Evolutionary conservation across 306 rosid genomes (phyloP).

Genomic region (Aeschynomene evenia): DNA sequence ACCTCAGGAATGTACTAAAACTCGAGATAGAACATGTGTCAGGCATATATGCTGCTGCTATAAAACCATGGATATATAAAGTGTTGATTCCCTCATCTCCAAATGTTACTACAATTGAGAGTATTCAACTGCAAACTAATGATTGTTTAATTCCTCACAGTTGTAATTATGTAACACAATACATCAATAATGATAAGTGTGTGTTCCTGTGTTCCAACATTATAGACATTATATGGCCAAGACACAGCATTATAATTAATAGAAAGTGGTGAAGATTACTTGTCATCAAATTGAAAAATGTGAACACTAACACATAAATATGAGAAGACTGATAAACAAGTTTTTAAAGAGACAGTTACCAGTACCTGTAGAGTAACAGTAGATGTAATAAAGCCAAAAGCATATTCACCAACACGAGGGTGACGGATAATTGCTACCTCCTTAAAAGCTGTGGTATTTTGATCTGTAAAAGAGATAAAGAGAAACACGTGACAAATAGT

Average conservation of each 20-base stretch:
- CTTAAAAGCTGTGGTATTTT: conserved; percentile 87
- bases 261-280: neutral
- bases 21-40: neutral
- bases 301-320: neutral
- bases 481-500: neutral
- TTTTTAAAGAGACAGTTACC: neutral
- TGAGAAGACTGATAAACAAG: neutral
- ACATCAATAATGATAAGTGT: neutral
- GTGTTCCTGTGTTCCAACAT: neutral
- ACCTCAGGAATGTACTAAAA: neutral
- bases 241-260: conserved; percentile 14
- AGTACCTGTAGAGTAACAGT: conserved; percentile 81
- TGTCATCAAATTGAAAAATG: neutral
- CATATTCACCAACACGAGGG: conserved; percentile 93
- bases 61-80: neutral
- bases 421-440: conserved; percentile 93
- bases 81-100: neutral
- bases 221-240: neutral
- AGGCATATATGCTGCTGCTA: neutral
- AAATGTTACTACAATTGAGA: conserved; percentile 3
- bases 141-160: neutral
- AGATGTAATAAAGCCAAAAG: conserved; percentile 92
- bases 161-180: neutral
- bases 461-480: conserved; percentile 55
- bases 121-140: neutral